A percentile compares a stretch with the other conserved stretches of the same genome.
Conservation (phyloP, 2,329 filamentous ascomycete genomes). For the Exophiala aquamarina region DNA sequence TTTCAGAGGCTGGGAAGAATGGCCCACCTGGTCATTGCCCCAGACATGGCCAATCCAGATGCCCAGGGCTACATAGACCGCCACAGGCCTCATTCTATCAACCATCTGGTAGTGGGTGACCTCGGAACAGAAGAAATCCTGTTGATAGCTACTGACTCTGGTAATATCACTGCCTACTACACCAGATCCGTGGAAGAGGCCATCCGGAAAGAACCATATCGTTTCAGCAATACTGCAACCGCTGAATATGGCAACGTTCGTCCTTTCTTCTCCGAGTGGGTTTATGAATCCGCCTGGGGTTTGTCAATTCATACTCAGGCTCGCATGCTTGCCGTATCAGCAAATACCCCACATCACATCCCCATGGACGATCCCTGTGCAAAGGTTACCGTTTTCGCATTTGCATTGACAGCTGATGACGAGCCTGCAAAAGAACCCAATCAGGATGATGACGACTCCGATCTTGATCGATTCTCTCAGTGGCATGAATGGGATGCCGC, state of each 20-base stretch:
- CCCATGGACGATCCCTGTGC: conserved; percentile 23
- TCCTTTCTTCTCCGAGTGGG: conserved; percentile 72
- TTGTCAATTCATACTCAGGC: conserved; percentile 76
- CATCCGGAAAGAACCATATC: conserved; percentile 37
- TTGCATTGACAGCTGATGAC: conserved; percentile 40
- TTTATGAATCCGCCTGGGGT: conserved; percentile 82
- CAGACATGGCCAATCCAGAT: conserved; percentile 38
- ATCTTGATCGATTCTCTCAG: conserved; percentile 11
- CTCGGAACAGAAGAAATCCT: conserved; percentile 70
- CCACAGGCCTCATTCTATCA: conserved; percentile 60
- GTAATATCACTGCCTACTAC: conserved; percentile 71
- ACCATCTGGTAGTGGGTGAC: conserved; percentile 67
- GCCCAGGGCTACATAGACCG: conserved; percentile 57
- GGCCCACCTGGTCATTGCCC: conserved; percentile 44
- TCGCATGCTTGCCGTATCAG: conserved; percentile 81
- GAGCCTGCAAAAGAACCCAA: conserved; percentile 21
- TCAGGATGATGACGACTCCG: conserved; percentile 16
- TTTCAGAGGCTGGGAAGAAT: conserved; percentile 39
- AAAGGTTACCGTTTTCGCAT: conserved; percentile 30
- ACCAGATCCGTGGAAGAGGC: conserved; percentile 52
- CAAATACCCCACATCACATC: conserved; percentile 57
- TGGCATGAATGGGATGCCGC: conserved; percentile 23
- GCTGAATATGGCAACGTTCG: conserved; percentile 37
- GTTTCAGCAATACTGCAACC: conserved; percentile 26
- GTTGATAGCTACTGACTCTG: conserved; percentile 69